Base-by-base conservation (phyloP, 352 stramenopile genomes). In the Pythium periplocum region DNA sequence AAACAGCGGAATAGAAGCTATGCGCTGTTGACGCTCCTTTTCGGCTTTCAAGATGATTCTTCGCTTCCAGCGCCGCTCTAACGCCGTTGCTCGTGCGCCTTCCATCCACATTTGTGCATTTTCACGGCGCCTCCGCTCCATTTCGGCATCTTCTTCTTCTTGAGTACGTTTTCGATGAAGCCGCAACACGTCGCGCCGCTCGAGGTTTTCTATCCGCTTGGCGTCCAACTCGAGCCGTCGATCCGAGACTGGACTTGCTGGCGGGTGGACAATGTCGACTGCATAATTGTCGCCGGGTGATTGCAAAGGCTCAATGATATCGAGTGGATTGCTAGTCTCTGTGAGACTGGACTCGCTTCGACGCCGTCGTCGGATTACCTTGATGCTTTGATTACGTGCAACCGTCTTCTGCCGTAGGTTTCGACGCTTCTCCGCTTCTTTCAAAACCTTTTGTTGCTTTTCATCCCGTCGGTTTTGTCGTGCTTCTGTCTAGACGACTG, bases 41-140 rank as follows among this genome's bases (percentile, higher is more conserved):
- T 54, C 51, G 42, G 7, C 35, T 37, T 46, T 41, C 45, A 34
- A 44, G 49, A 38, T 45, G 49, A 4, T 55, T 3, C 4, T 45
- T 3, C 50, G 34, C 39, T n/a, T 74, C 11, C 6, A 43, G 39
- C 30, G 61, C 2, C 9, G 46, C 50, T 86, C 73, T 1, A 69
- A 11, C 6, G 53, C 30, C 26, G 42, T 57, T 9, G 72, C 57
- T 4, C 62, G 55, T 4, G 38, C 41, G 40, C 84, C 77, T 62
- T 85, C 77, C 17, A 51, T 44, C 45, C 73, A 83, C 77, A 87
- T 86, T 1, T 55, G 48, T 6, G 68, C 61, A 48, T 62, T 75
- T 61, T 84, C 77, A n/a, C 57, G 52, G 26, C 74, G 67, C 11
- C 66, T 59, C 4, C 47, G 58, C 32, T 86, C 61, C 26, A 81